Base-by-base conservation (phyloP, 2,329 filamentous ascomycete species). In the Eurotiales sp. region DNA sequence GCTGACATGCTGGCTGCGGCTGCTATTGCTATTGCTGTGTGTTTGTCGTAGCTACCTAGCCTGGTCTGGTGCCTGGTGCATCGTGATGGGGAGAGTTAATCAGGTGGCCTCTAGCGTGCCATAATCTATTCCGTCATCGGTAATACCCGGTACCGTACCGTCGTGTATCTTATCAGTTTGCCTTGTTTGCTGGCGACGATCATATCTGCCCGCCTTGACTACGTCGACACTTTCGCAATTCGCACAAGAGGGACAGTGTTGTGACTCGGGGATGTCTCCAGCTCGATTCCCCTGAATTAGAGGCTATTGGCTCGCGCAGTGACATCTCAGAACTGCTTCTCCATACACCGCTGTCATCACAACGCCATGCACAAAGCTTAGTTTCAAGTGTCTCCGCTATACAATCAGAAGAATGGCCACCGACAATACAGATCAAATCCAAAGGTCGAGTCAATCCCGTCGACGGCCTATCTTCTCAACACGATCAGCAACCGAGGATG, bases 381-480 rank as follows among this genome's bases (percentile, higher is more conserved):
- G 21, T 29, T 25, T n/a, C 14, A n/a, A n/a, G n/a, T n/a, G n/a
- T n/a, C n/a, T n/a, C 23, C 15, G 8, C 21, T 27, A 47, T n/a
- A 22, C 39, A 12, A 15, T 3, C 30, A 21, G 49, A 27, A 49
- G 36, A 14, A 66, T 64, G 64, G 61, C 59, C 41, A 50, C 51
- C 45, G 52, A 53, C 53, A 54, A 49, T 39, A 53, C 50, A 43
- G 53, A 57, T 44, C 45, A 57, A 52, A 40, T 58, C 55, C 58
- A 59, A 39, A 56, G 56, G 55, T 58, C 61, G 42, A 42, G 43
- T n/a, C 57, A 66, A 57, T 61, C 66, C 61, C 63, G 67, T 55
- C 63, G 62, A 58, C 62, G 66, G 50, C 68, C 68, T n/a, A 67
- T 63, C 50, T 71, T 72, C 56, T 68, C 68, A 17, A 64, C 68